Evolutionary conservation across 441 rosid genomes (phyloP).

Genomic region (Populus trichocarpa): DNA sequence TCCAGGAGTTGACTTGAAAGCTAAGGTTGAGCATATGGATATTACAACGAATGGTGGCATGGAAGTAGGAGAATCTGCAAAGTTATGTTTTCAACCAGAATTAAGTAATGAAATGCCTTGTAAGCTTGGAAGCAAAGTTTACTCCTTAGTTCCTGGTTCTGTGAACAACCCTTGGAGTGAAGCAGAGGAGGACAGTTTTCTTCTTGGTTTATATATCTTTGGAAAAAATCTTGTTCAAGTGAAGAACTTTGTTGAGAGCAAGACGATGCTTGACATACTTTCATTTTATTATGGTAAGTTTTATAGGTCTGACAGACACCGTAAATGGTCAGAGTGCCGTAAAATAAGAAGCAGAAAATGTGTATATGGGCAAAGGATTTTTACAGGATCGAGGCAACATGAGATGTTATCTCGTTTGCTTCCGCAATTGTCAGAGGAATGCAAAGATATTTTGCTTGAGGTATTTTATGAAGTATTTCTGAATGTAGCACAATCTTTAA

Average conservation of each 20-base stretch:
- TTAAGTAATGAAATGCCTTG: conserved; percentile 26
- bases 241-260: conserved; percentile 43
- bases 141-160: conserved; percentile 53
- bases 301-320: conserved; percentile 43
- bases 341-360: conserved; percentile 42
- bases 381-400: conserved; percentile 51
- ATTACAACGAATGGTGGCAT: conserved; percentile 6
- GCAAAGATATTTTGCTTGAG: conserved; percentile 39
- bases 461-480: conserved; percentile 32
- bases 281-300: conserved; percentile 58
- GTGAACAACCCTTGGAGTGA: conserved; percentile 47
- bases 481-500: neutral
- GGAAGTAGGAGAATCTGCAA: conserved; percentile 10
- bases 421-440: conserved; percentile 36
- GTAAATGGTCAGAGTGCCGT: conserved; percentile 54
- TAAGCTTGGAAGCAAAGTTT: conserved; percentile 27
- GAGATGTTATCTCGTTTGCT: conserved; percentile 53
- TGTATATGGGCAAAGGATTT: conserved; percentile 50
- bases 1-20: conserved; percentile 14
- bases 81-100: conserved; percentile 27
- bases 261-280: conserved; percentile 42
- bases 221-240: conserved; percentile 53
- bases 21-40: conserved; percentile 21
- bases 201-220: conserved; percentile 60
- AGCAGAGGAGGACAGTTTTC: conserved; percentile 50